Evolutionary conservation across 306 rosid species (phyloP), one percentile per base, ranked within the genome.

Genomic region (Prunus salicina): DNA sequence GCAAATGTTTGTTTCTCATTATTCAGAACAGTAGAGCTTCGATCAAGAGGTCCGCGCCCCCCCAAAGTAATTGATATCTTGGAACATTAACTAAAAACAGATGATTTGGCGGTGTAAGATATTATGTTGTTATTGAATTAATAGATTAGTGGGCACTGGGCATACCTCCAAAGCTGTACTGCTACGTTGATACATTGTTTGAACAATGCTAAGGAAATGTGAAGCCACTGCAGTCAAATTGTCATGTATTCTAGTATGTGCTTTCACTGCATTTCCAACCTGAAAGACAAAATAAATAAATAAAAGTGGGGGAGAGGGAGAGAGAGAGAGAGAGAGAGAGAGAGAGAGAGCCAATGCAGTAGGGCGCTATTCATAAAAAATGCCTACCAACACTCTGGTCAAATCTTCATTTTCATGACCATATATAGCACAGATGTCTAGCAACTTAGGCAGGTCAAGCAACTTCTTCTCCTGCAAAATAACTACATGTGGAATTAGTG

Each of bases 401-500:
- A 93, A 75, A 72, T 89, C 97, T 85, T 93, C 94, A 76, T 96
- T 96, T 87, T 89, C 93, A 68, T 87, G 98, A 81, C 84, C 71
- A 78, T 92, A 93, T 49, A 91, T 88, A 75, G 99, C 97, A 87
- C 99, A 96, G 83, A 89, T 88, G 78, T 96, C 98, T 61, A 96
- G 84, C 86, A 96, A 79, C 86, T 84, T 93, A 14, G 97, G 97
- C 90, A 96, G 86, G 83, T 88, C 97, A 72, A 93, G 96, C 89
- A 93, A 79, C 86, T 87, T 88, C 80, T 86, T 93, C 83, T 90
- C 98, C 99, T 91, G 97, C 99, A 96, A 85, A 85, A 93, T 81
- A 84, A 85, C 99, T 96, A 89, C 88, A 92, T 50, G 81, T 73
- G 86, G 87, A 84, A 83, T 86, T 79, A 84, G 86, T 89, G 87